phyloP scores from a whole-genome alignment of 2,329 filamentous ascomycete species.

The Alternaria brassicicola region DNA sequence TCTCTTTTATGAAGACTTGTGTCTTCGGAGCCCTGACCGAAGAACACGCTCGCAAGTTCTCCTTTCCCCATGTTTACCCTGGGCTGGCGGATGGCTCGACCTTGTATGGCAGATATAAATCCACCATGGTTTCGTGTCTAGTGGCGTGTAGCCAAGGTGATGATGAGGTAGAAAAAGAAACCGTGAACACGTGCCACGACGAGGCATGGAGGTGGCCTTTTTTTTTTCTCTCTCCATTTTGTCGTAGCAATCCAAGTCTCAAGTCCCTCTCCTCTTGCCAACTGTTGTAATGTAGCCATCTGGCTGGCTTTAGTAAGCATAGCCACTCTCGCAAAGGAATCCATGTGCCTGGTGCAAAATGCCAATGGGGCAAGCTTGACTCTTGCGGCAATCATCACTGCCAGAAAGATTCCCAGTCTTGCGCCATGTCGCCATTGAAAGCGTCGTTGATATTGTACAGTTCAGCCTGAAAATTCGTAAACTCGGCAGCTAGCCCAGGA shows the following conservation, averaged over 20 bases:
- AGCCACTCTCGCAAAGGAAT: too few species aligned
- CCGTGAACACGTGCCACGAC: not conserved
- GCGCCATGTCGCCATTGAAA: conserved; percentile 13
- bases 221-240: too few species aligned
- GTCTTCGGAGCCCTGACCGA: conserved; percentile 35
- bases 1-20: conserved; percentile 43
- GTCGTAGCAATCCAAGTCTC: not conserved
- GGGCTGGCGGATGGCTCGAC: conserved; percentile 42
- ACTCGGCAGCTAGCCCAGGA: conserved; percentile 18
- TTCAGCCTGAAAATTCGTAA: conserved; percentile 11
- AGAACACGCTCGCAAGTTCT: conserved; percentile 29
- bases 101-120: conserved; percentile 29
- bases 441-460: conserved; percentile 14
- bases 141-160: conserved; percentile 33
- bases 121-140: conserved; percentile 40
- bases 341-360: not conserved
- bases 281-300: not conserved
- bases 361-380: not conserved
- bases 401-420: conserved; percentile 29
- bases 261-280: not conserved
- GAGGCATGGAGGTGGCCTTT: not conserved
- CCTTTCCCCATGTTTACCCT: conserved; percentile 42
- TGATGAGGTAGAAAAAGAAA: not conserved
- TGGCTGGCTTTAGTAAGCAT: too few species aligned
- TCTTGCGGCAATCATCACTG: conserved; percentile 4